Evolutionary conservation across 1,284 basidiomycete genomes (phyloP).

Genomic region (Microbotryomycetes sp.): DNA sequence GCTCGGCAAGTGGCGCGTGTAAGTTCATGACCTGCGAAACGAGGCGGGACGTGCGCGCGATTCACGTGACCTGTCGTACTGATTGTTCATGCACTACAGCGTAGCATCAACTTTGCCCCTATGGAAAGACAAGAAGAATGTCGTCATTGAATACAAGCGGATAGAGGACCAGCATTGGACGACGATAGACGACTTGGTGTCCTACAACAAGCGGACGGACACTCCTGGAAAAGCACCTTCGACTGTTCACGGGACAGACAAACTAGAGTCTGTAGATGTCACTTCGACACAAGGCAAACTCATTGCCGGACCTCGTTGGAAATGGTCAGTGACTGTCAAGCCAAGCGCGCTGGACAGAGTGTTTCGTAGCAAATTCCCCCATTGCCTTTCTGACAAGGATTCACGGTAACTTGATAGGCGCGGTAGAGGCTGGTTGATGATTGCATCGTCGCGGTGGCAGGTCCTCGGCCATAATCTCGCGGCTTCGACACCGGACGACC

Average conservation of each 20-base stretch:
- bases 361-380: background rate
- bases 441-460: slow-evolving; percentile 49
- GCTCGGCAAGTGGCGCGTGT: slow-evolving; percentile 3
- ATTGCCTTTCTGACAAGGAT: slow-evolving; percentile 1
- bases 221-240: slow-evolving; percentile 36
- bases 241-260: slow-evolving; percentile 44
- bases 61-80: no score
- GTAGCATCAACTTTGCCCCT: slow-evolving; percentile 48
- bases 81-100: no score
- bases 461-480: slow-evolving; percentile 44
- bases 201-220: slow-evolving; percentile 40
- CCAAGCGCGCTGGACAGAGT: background rate
- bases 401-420: slow-evolving; percentile 43
- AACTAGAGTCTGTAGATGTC: slow-evolving; percentile 23
- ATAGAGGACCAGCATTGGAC: slow-evolving; percentile 26
- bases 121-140: slow-evolving; percentile 49
- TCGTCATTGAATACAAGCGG: slow-evolving; percentile 46
- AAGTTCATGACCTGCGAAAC: background rate
- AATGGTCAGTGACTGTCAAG: slow-evolving; percentile 6
- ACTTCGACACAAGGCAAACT: background rate
- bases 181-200: slow-evolving; percentile 44
- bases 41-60: no score
- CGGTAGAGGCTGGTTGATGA: slow-evolving; percentile 46
- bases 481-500: slow-evolving; percentile 27
- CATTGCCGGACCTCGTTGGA: slow-evolving; percentile 9